Evolutionary conservation across 192 early-diverging fungal genomes (phyloP).

Genomic region (Backusella luteola): DNA sequence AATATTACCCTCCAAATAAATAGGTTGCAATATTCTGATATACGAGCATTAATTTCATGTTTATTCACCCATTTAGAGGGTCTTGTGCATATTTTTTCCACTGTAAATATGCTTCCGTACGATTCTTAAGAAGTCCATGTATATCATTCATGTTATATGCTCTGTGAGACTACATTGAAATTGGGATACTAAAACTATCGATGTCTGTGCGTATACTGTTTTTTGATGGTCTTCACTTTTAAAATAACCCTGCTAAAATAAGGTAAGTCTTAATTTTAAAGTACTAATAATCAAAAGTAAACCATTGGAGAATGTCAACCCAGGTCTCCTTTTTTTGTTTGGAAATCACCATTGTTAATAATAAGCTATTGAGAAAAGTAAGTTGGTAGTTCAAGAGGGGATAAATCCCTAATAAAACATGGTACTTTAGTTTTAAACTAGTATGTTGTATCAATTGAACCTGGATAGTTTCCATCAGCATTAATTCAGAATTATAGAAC

Average conservation of each 20-base stretch:
- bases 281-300: background rate
- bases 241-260: background rate
- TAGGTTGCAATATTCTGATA: no score
- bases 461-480: background rate
- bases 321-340: background rate
- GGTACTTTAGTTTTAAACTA: background rate
- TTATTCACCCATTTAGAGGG: background rate
- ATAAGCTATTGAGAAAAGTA: background rate
- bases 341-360: background rate
- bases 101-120: background rate
- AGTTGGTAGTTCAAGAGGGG: background rate
- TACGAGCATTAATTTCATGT: background rate
- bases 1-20: no score
- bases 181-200: background rate
- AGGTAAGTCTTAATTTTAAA: background rate
- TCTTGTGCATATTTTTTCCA: background rate
- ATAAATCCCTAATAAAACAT: background rate
- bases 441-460: background rate
- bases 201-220: background rate
- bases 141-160: background rate
- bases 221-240: background rate
- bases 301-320: background rate
- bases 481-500: background rate
- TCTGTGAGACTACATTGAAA: background rate
- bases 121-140: background rate